phyloP scores from a whole-genome alignment of 169 alveolate species.

The Hammondia hammondi region DNA sequence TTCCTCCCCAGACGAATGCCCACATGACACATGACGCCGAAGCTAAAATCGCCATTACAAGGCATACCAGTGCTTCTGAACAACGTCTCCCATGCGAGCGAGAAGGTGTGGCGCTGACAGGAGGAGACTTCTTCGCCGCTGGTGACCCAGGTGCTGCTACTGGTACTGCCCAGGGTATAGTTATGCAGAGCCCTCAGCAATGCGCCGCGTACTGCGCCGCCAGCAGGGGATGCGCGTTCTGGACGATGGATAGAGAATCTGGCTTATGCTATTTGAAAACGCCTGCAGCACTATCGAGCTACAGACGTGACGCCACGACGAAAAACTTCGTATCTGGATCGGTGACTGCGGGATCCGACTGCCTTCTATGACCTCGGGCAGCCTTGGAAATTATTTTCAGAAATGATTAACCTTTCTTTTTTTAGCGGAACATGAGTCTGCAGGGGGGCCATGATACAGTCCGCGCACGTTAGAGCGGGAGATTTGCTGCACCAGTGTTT shows the following conservation, averaged over 20 bases:
- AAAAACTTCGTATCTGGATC: conserved; percentile 24
- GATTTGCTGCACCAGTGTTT: too few species aligned
- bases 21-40: background rate
- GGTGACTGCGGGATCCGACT: background rate
- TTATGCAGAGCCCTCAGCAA: background rate
- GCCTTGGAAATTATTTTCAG: background rate
- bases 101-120: conserved; percentile 33
- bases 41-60: background rate
- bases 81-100: background rate
- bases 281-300: background rate
- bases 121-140: background rate
- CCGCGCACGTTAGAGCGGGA: too few species aligned
- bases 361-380: background rate
- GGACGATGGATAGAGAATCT: conserved; percentile 18
- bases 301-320: background rate
- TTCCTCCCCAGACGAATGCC: background rate
- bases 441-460: too few species aligned
- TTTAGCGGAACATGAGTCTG: too few species aligned
- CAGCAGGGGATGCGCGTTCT: background rate
- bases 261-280: conserved; percentile 15
- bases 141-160: background rate
- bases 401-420: too few species aligned
- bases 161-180: background rate
- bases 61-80: background rate
- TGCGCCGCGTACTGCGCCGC: conserved; percentile 11